Conservation (phyloP, 768 basidiomycete species). For the Artomyces pyxidatus region DNA sequence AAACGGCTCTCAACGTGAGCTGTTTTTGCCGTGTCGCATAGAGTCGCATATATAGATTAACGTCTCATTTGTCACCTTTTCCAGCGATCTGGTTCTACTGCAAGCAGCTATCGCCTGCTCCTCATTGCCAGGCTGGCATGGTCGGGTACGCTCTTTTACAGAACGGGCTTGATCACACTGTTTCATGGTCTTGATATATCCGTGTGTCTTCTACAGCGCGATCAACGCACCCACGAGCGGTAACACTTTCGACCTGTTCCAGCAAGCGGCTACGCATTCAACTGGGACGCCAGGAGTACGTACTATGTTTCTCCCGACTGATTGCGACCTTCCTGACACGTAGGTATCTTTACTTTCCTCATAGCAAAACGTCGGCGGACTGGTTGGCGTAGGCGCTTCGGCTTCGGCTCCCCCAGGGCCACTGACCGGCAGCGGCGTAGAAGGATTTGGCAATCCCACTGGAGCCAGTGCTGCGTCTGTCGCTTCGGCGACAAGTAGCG, state of each 20-base stretch:
- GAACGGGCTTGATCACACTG: too few species aligned
- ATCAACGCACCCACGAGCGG: conserved; percentile 45
- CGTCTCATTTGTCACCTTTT: background rate
- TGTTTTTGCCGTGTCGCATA: background rate
- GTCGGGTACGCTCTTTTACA: conserved; percentile 21
- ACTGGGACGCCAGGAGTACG: conserved; percentile 27
- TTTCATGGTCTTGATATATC: too few species aligned
- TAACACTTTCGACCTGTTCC: conserved; percentile 32
- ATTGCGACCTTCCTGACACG: background rate
- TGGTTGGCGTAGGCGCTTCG: conserved; percentile 40
- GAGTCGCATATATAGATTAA: background rate
- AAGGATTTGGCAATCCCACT: conserved; percentile 22
- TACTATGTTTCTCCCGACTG: conserved; percentile 20
- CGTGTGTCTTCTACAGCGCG: conserved; percentile 29
- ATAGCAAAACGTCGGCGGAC: conserved; percentile 30
- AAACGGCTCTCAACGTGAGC: conserved; percentile 36
- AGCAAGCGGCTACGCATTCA: conserved; percentile 24
- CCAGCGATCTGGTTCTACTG: conserved; percentile 55
- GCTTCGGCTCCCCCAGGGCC: conserved; percentile 38
- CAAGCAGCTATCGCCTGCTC: conserved; percentile 32
- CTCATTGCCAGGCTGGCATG: conserved; percentile 37
- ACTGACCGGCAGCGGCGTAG: conserved; percentile 22
- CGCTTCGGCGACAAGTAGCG: background rate
- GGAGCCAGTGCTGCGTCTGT: conserved; percentile 9
- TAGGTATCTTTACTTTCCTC: background rate